Conservation (phyloP, 1,139 yeast genomes). For the Suhomyces kunorum region DNA sequence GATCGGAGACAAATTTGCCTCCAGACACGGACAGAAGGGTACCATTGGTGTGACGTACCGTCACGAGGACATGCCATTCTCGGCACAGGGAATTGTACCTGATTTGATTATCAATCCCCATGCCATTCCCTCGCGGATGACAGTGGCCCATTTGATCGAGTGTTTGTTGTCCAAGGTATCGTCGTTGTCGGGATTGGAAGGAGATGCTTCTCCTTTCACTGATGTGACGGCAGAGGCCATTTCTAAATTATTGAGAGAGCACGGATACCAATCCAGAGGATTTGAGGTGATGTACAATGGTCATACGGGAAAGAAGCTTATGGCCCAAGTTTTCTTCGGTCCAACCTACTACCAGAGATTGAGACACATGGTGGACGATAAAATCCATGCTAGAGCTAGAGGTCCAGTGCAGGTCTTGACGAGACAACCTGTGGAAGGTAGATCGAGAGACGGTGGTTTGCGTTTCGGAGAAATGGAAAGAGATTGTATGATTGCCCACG, state of each 20-base stretch:
- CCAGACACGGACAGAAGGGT: conserved; percentile 99
- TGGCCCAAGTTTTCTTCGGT: conserved; percentile 98
- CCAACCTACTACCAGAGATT: conserved; percentile 98
- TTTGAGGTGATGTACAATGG: conserved; percentile 98
- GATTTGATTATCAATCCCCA: conserved; percentile 97
- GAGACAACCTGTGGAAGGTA: conserved; percentile 98
- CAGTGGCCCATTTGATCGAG: conserved; percentile 98
- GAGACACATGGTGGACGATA: conserved; percentile 99
- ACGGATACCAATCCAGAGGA: conserved; percentile 97
- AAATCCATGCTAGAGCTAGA: conserved; percentile 98
- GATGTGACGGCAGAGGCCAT: conserved; percentile 98
- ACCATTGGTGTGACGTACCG: conserved; percentile 98
- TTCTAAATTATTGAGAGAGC: conserved; percentile 85
- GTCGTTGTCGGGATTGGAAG: conserved; percentile 91
- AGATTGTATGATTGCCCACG: conserved; percentile 99
- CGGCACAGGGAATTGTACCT: conserved; percentile 95
- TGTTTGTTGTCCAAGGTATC: conserved; percentile 95
- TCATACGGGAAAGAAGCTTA: conserved; percentile 94
- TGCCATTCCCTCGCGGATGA: conserved; percentile 99
- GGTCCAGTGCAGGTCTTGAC: conserved; percentile 98
- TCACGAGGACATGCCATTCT: conserved; percentile 98
- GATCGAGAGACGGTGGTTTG: conserved; percentile 98
- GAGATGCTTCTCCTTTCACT: conserved; percentile 98
- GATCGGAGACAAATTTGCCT: conserved; percentile 97
- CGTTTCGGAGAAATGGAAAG: conserved; percentile 99